Base-by-base conservation (phyloP, 768 basidiomycete genomes). In the Stropharia rugosoannulata region DNA sequence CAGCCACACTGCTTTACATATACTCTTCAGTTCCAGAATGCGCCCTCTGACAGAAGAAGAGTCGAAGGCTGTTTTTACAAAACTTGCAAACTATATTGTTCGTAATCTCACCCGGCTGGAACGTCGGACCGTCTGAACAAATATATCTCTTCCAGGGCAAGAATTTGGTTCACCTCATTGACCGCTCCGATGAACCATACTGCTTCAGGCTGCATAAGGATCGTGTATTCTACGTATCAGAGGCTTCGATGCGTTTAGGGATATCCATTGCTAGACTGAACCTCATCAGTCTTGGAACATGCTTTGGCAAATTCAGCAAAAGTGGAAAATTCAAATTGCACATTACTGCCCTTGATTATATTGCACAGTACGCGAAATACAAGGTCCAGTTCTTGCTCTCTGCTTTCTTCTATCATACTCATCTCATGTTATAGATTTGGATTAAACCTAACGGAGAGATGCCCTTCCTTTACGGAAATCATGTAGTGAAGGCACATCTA, bases 391-490 rank as follows among this genome's bases (percentile, higher is more conserved):
- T 44, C 9, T 53, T 47, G 37, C 29, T 44, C n/a, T 9, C 27
- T 16, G 4, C 35, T 39, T 29, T 44, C 55, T 25, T 56, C 18
- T 46, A 18, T 4, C 41, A 27, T 40, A 49, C 13, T 46, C 36
- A 18, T 15, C 29, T 38, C 55, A 36, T 55, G 15, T 57, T 32
- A 4, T 57, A 98, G 96, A 84, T 98, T 15, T 99, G 97, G 97
- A 94, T 99, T 69, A 99, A 99, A 72, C 89, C 95, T 22, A 96
- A 98, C 61, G 97, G 97, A 66, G 97, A 99, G 74, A 96, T 99
- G 89, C 97, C 97, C 1, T 99, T 96, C 80, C 75, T 99, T 37
- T 99, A 99, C 66, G 97, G 97, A 54, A 99, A 99, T 68, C 95
- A 99, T 74, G 88, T 98, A 56, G 84, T 98, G 60, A 99, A 98